Conservation (phyloP, 2,329 filamentous ascomycete genomes). For the Aspergillus uvarum region DNA sequence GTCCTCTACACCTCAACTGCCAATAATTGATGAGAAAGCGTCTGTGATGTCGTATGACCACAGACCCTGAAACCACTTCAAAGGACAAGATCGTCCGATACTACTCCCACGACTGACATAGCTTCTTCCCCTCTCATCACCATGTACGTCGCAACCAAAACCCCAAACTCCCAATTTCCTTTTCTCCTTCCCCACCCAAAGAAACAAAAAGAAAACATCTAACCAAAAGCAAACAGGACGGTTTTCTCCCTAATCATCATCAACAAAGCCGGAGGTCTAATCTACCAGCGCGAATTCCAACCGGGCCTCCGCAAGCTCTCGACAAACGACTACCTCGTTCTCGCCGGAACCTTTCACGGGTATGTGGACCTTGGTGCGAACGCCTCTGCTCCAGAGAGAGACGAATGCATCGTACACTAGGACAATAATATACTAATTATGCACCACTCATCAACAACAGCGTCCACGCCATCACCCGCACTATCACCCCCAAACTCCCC, state of each 20-base stretch:
- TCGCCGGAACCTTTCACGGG: conserved; percentile 97
- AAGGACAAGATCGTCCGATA: background rate
- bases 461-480: conserved; percentile 64
- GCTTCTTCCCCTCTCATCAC: conserved; percentile 5
- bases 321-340: conserved; percentile 94
- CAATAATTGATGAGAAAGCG: background rate
- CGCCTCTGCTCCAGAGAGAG: too few species aligned
- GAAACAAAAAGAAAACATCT: conserved; percentile 1
- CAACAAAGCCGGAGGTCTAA: conserved; percentile 94
- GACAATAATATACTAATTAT: too few species aligned
- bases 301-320: conserved; percentile 82
- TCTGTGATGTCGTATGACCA: background rate
- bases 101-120: background rate
- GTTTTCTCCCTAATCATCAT: conserved; percentile 95
- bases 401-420: background rate
- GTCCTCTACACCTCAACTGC: background rate
- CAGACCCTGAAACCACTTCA: background rate
- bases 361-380: conserved; percentile 38
- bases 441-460: conserved; percentile 30
- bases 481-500: conserved; percentile 49
- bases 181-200: background rate
- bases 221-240: conserved; percentile 61
- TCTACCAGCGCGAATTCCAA: conserved; percentile 94
- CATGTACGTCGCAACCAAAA: conserved; percentile 20
- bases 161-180: background rate